Base-by-base conservation (phyloP, 805 yeast genomes). In the Ogataea trehalophila region DNA sequence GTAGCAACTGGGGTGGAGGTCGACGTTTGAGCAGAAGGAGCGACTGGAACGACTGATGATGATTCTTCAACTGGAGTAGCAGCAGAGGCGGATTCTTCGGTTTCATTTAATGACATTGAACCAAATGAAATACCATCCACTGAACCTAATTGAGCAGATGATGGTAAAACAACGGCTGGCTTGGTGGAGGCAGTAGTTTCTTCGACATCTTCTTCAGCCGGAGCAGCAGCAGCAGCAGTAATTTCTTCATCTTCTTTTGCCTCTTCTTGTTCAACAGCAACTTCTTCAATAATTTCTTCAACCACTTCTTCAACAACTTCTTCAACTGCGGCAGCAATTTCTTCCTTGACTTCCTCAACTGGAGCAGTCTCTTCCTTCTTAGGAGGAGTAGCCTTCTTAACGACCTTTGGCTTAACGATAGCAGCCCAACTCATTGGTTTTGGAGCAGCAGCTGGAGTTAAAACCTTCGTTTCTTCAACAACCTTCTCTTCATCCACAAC, bases 101-200 rank as follows among this genome's bases (percentile, higher is more conserved):
- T 76, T 39, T 76, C 77, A 45, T 71, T 67, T 53, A 79, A 62
- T 4, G 76, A 61, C 67, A 77, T 70, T 3, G 81, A 77, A 41
- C 81, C 82, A 50, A 77, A 77, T 7, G 81, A 75, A 43, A 77
- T 79, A 48, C 80, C 80, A 33, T 74, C 77, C 44, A 74, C 69
- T 33, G 66, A 50, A 53, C 69, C 66, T 49, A 74, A 60, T 65
- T 76, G 67, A 60, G 79, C 64, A 55, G 67, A 53, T 51, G 70
- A 63, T 62, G 85, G 76, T 66, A 79, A 66, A 56, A 77, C 75
- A 65, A 69, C 68, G 41, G 37, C 38, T 36, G 45, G 26, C n/a
- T 26, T 15, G 31, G 59, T 29, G 26, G 45, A 9, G 18, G 18
- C 31, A 9, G 33, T 23, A 14, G 41, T n/a, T 39, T 39, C 33